Conservation (phyloP, 2,329 filamentous ascomycete genomes). For the Colletotrichum ledebouriae region DNA sequence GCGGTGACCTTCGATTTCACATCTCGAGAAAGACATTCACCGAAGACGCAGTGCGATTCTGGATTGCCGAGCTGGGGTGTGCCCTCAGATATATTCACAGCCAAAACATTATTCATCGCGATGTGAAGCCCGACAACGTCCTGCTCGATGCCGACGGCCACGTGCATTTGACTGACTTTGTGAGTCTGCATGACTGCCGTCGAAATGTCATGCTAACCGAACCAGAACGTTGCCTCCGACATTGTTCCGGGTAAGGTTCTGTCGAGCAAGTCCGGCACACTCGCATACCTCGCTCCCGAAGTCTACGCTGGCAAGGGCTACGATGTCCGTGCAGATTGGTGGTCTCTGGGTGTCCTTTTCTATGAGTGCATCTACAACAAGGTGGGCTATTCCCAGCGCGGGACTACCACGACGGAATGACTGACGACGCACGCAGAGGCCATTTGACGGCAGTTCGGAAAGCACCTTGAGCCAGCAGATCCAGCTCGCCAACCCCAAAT, state of each 20-base stretch:
- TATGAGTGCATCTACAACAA: constrained; percentile 99
- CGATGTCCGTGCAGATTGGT: constrained; percentile 94
- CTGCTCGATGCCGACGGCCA: constrained; percentile 90
- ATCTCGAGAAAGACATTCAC: constrained; percentile 98
- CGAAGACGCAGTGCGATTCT: constrained; percentile 95
- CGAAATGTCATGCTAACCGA: constrained; percentile 44
- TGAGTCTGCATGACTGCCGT: constrained; percentile 60
- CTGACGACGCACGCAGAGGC: constrained; percentile 70
- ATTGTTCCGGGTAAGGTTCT: constrained; percentile 84
- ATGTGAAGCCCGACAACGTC: constrained; percentile 94
- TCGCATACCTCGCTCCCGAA: constrained; percentile 95
- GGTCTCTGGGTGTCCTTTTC: constrained; percentile 97
- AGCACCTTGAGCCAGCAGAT: constrained; percentile 85
- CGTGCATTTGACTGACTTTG: constrained; percentile 97
- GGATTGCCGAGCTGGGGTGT: constrained; percentile 95
- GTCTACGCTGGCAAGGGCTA: constrained; percentile 94
- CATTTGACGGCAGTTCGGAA: constrained; percentile 92
- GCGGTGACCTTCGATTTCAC: constrained; percentile 95
- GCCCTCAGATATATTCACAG: constrained; percentile 88
- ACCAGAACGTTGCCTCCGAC: constrained; percentile 95
- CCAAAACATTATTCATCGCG: constrained; percentile 90
- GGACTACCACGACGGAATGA: constrained; percentile 48
- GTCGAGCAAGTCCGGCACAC: constrained; percentile 95
- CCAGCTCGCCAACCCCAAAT: constrained; percentile 84
- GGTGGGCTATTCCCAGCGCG: constrained; percentile 61